phyloP scores from a whole-genome alignment of 495 filamentous ascomycete genomes.

The Penicillium verhagenii region DNA sequence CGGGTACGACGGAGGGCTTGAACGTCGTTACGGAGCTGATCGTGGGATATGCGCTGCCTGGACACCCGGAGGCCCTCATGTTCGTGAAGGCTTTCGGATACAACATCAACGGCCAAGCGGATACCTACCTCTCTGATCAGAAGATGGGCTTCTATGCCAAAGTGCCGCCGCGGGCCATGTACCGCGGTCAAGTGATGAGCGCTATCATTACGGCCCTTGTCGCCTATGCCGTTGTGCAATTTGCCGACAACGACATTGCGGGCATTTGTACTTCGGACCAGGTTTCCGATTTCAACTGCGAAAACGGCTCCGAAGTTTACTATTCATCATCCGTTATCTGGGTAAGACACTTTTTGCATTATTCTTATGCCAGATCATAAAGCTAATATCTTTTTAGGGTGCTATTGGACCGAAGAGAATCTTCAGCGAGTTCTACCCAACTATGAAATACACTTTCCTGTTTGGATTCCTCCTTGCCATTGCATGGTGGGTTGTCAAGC shows the following conservation, averaged over 20 bases:
- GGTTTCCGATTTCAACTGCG: neutral
- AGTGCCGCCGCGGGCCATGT: neutral
- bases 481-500: neutral
- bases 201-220: neutral
- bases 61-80: neutral
- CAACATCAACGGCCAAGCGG: neutral
- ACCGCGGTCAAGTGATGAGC: neutral
- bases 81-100: neutral
- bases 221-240: neutral
- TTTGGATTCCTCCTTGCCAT: neutral
- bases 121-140: neutral
- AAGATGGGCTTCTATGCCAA: constrained; percentile 1
- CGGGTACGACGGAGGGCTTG: neutral
- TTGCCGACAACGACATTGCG: neutral
- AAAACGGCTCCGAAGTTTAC: neutral
- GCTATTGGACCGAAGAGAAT: neutral
- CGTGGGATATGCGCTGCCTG: neutral
- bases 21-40: constrained; percentile 1
- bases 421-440: neutral
- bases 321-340: neutral
- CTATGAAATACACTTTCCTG: neutral
- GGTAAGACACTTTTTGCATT: neutral
- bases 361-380: neutral
- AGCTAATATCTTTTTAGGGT: neutral
- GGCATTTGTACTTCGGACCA: neutral